Evolutionary conservation across 1,139 yeast species (phyloP), one percentile per base, ranked within the genome.

Genomic region (Geotrichum europaeum): DNA sequence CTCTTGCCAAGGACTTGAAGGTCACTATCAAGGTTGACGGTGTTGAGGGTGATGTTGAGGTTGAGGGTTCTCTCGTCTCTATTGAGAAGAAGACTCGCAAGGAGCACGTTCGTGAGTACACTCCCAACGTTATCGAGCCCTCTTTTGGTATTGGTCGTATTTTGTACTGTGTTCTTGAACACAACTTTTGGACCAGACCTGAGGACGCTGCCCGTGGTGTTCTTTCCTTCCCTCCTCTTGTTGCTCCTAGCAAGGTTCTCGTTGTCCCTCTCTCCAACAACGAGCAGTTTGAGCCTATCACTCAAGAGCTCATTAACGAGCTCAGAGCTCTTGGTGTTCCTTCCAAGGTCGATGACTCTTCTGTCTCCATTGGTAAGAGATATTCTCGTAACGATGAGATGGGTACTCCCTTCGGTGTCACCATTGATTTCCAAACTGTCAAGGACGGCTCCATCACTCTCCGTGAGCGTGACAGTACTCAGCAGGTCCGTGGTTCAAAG

Each of bases 101-200:
- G 59, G 96, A 90, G 77, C 96, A 92, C 75, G 81, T 94, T 63
- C 89, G 99, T 74, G 99, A 95, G 78, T 95, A 79, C 78, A 89
- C 92, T 67, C 99, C 99, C 65, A 92, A 90, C 73, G 99, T 95
- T 64, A 95, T 95, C 72, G 99, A 95, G 79, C 99, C 99, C 65
- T 95, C 99, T 7, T 95, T 95, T 72, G 99, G 99, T 83, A 89
- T 95, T 73, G 99, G 99, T 65, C 94, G 99, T 81, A 90, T 95
- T 73, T 80, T 95, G 67, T 95, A 95, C 79, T 83, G 97, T 55
- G 78, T 94, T 67, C 87, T 92, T 72, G 99, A 95, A 79, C 99
- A 95, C 77, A 83, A 84, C 63, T 95, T 87, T 86, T 95, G 97
- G 97, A 78, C 88, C 62, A 87, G 99, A 78, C 89, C 96, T 36